Base-by-base conservation (phyloP, 2,329 filamentous ascomycete genomes). In the Ceratocystis papillata region DNA sequence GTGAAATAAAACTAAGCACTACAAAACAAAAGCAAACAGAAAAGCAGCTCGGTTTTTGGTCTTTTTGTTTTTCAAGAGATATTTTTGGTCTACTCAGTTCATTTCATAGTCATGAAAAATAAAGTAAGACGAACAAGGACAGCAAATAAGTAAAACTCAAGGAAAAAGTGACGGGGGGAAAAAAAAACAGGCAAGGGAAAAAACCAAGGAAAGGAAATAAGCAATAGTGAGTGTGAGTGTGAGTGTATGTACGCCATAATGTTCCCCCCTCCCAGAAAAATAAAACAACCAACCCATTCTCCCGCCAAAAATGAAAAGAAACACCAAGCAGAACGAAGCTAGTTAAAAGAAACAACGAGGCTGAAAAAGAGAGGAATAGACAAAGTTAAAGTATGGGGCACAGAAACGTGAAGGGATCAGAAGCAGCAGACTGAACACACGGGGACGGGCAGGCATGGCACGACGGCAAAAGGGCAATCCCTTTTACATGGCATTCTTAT, bases 401-500 rank as follows among this genome's bases (percentile, higher is more conserved):
- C n/a, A 15, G 28, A 62, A 25, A 20, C 22, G 59, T 62, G 17
- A 41, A 60, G 55, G 22, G 8, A 8, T 45, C 20, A 28, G 64
- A 48, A 61, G 61, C 10, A 60, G 22, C 37, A 41, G 37, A 4
- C 37, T 41, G 37, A 15, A 1, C 48, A 12, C 48, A 8, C 20
- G n/a, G 48, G 10, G n/a, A 10, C 48, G 25, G 37, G 12, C 8
- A 50, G 48, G 5, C 53, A 60, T 4, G 22, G 63, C 22, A 48
- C 6, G 1, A 55, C 22, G 20, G 44, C 59, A 48, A 45, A 46
- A 12, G 33, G 44, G 41, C 33, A 17, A 15, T 41, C 37, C 20
- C 60, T 33, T 69, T 78, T 73, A 83, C 69, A 78, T 70, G 76
- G 79, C 81, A 73, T 82, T 85, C 78, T 84, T 85, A 69, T 81